Percentiles rank a stretch among this genome's conserved stretches.
These are phyloP conservation scores for Takashimella tepidaria DNA, from an alignment of 1,284 basidiomycete genomes.

Conservation along the genomic window DNA sequence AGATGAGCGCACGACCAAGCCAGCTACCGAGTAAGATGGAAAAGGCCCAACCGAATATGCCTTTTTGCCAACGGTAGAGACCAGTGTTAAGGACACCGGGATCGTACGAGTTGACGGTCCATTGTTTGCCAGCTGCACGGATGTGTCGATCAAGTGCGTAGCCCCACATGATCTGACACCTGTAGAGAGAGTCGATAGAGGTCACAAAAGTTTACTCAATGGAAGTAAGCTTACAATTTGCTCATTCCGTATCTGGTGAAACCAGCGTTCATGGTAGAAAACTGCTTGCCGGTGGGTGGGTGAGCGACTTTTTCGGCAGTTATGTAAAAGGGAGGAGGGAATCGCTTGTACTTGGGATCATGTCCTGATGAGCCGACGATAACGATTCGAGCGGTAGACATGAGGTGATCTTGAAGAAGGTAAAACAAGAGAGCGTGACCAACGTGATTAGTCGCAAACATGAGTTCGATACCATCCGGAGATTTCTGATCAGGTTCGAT, in stretches of 20 bases:
- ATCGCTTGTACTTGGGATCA: conserved; percentile 7
- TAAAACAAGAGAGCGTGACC: conserved; percentile 24
- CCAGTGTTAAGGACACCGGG: conserved; percentile 11
- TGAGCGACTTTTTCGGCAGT: conserved; percentile 18
- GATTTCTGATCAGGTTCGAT: background rate
- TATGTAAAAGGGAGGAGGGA: conserved; percentile 8
- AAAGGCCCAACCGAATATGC: background rate
- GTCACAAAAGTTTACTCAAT: too few relatives aligned
- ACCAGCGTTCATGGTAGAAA: background rate
- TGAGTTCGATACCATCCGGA: conserved; percentile 10
- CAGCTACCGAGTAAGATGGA: background rate
- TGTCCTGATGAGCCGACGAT: conserved; percentile 13
- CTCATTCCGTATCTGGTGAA: background rate
- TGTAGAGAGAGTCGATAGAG: too few relatives aligned
- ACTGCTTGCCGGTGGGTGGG: background rate
- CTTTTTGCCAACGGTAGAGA: conserved; percentile 6
- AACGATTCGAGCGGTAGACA: conserved; percentile 11
- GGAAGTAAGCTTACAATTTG: too few relatives aligned
- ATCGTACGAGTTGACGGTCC: conserved; percentile 16
- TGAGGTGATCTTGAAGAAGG: conserved; percentile 12
- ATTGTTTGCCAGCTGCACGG: conserved; percentile 5
- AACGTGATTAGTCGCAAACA: conserved; percentile 24
- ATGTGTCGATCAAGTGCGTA: conserved; percentile 11
- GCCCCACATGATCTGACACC: conserved; percentile 15
- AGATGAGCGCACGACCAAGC: conserved; percentile 2